Evolutionary conservation across 2,329 filamentous ascomycete species (phyloP).

Genomic region (Aspergillus ustus): DNA sequence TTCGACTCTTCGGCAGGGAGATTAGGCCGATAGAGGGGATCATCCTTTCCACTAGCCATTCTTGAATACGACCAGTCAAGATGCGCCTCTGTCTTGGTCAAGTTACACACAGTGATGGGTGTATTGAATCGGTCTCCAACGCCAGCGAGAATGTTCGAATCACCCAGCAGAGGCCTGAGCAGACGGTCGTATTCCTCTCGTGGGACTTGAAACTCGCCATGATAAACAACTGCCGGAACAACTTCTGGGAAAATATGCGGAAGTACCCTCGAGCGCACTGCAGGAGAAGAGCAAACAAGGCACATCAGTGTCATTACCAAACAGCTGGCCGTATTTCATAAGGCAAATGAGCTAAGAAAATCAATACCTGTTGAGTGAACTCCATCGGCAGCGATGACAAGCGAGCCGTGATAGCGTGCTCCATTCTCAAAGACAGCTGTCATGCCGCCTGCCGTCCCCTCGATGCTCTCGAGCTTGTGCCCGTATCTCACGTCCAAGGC

Average conservation of each 20-base stretch:
- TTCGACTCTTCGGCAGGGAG: slow-evolving; percentile 1
- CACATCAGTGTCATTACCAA: no score
- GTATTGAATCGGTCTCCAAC: slow-evolving; percentile 14
- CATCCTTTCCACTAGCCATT: background rate
- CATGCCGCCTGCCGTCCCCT: slow-evolving; percentile 3
- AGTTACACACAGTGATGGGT: slow-evolving; percentile 10
- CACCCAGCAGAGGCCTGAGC: background rate
- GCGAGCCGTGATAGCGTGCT: slow-evolving; percentile 1
- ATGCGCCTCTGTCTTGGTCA: slow-evolving; percentile 5
- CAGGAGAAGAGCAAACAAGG: no score
- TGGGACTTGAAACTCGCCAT: slow-evolving; percentile 10
- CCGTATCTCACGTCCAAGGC: slow-evolving; percentile 14
- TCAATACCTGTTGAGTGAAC: slow-evolving; percentile 10
- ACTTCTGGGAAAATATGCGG: slow-evolving; percentile 2
- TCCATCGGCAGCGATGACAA: slow-evolving; percentile 13
- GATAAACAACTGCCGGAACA: slow-evolving; percentile 11
- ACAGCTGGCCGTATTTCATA: no score
- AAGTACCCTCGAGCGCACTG: slow-evolving; percentile 7
- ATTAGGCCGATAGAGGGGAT: slow-evolving; percentile 6
- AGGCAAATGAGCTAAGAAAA: background rate
- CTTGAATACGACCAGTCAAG: slow-evolving; percentile 17
- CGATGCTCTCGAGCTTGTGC: slow-evolving; percentile 7
- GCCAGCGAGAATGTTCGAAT: slow-evolving; percentile 11
- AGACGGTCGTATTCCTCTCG: slow-evolving; percentile 3
- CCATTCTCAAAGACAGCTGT: slow-evolving; percentile 15